phyloP scores from a whole-genome alignment of 1,284 basidiomycete species.

The Pterulicium gracile region DNA sequence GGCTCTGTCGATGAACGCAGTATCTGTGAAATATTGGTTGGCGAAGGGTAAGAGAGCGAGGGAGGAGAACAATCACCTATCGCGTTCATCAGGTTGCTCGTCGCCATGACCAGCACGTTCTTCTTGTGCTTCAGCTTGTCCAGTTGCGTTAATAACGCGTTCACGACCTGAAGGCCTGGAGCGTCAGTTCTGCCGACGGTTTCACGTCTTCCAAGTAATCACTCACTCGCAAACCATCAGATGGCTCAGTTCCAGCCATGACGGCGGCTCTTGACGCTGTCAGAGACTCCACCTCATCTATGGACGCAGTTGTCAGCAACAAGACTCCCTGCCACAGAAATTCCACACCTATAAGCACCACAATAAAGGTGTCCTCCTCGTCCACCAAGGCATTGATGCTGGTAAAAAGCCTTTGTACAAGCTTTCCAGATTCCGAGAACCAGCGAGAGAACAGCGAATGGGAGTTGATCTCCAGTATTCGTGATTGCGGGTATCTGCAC shows the following conservation, averaged over 20 bases:
- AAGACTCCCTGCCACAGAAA: not conserved
- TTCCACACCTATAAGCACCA: slow-evolving; percentile 81
- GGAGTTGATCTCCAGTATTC: slow-evolving; percentile 94
- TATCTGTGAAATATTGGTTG: slow-evolving; percentile 42
- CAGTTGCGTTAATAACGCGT: slow-evolving; percentile 92
- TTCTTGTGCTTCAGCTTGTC: slow-evolving; percentile 90
- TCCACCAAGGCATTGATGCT: slow-evolving; percentile 84
- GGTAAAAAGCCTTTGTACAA: slow-evolving; percentile 89
- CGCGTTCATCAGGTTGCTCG: slow-evolving; percentile 89
- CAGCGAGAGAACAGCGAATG: slow-evolving; percentile 94
- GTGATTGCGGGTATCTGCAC: slow-evolving; percentile 76
- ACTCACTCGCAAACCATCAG: slow-evolving; percentile 83
- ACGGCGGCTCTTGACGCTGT: slow-evolving; percentile 92
- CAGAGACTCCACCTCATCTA: slow-evolving; percentile 94
- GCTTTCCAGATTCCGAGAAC: slow-evolving; percentile 98
- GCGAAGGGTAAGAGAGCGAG: too few relatives aligned
- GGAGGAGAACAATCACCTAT: slow-evolving; percentile 54
- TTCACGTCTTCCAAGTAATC: not conserved
- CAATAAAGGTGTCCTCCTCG: slow-evolving; percentile 84
- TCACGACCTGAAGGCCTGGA: slow-evolving; percentile 67
- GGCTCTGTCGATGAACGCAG: slow-evolving; percentile 92
- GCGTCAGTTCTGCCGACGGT: not conserved
- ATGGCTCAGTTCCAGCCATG: slow-evolving; percentile 89
- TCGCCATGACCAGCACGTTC: slow-evolving; percentile 95
- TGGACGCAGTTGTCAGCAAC: slow-evolving; percentile 7